Evolutionary conservation across 352 stramenopile species (phyloP).

Genomic region (Blastocystis sp.): DNA sequence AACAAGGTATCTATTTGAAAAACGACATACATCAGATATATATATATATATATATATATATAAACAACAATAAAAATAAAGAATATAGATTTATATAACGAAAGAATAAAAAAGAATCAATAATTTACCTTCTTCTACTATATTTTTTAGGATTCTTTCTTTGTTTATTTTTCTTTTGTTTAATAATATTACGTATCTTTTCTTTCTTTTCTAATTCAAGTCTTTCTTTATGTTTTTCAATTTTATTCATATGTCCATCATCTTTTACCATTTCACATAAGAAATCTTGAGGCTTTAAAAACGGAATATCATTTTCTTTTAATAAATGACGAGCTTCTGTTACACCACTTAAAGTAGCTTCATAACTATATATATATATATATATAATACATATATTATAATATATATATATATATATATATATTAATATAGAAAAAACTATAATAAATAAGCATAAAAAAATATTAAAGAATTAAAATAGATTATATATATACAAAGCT

Average conservation of each 20-base stretch:
- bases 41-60: too few relatives aligned
- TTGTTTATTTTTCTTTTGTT: constrained; percentile 35
- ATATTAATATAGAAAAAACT: too few relatives aligned
- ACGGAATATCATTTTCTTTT: constrained; percentile 31
- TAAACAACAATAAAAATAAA: too few relatives aligned
- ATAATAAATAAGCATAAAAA: too few relatives aligned
- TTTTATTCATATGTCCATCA: constrained; percentile 31
- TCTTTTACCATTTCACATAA: constrained; percentile 35
- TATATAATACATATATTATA: background rate
- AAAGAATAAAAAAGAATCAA: background rate
- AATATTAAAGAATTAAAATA: too few relatives aligned
- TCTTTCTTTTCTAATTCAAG: constrained; percentile 35
- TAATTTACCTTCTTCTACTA: background rate
- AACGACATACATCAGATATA: too few relatives aligned
- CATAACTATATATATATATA: constrained; percentile 7
- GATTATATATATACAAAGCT: constrained; percentile 2
- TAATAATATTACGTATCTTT: constrained; percentile 25
- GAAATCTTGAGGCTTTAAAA: constrained; percentile 26
- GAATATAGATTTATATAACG: too few relatives aligned
- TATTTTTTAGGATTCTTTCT: constrained; percentile 33
- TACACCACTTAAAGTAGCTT: constrained; percentile 19
- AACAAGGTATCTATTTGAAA: too few relatives aligned
- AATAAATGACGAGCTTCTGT: constrained; percentile 24
- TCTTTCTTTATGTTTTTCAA: constrained; percentile 8
- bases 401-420: too few relatives aligned